A percentile compares a stretch with the other conserved stretches of the same genome.
phyloP scores from a whole-genome alignment of 2,329 filamentous ascomycete genomes.

The Zelopaecilomyces penicillatus region DNA sequence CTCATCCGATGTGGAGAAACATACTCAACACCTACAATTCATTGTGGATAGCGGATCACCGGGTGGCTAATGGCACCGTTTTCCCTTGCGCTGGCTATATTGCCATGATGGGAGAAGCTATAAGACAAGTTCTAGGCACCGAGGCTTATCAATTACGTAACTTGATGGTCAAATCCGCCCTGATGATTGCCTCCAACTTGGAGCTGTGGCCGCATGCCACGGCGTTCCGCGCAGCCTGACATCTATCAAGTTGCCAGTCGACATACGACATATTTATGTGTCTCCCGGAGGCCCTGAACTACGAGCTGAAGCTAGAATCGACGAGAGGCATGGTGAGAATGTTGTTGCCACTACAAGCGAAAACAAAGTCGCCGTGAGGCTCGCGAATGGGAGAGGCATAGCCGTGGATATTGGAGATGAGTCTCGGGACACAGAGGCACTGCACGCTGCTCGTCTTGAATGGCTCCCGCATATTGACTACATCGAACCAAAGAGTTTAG shows the following conservation, averaged over 20 bases:
- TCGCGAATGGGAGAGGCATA: background rate
- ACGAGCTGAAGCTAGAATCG: background rate
- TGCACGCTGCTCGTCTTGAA: background rate
- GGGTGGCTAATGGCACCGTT: conserved; percentile 27
- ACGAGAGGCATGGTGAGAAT: too few species aligned
- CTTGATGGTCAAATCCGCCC: conserved; percentile 3
- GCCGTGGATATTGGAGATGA: background rate
- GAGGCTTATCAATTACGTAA: conserved; percentile 2
- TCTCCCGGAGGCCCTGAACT: background rate
- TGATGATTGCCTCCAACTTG: conserved; percentile 19
- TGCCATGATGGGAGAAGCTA: conserved; percentile 33
- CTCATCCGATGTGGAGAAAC: conserved; percentile 31
- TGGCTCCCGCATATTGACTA: conserved; percentile 7
- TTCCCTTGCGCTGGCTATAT: conserved; percentile 36
- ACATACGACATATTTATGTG: background rate
- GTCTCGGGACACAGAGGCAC: background rate
- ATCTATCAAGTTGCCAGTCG: conserved; percentile 3
- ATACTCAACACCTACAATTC: conserved; percentile 26
- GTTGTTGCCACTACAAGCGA: background rate
- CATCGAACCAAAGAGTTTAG: background rate
- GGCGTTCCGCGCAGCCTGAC: conserved; percentile 16
- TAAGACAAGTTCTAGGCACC: conserved; percentile 9
- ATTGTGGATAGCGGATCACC: conserved; percentile 37
- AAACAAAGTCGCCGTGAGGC: background rate
- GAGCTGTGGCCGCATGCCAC: conserved; percentile 15